These are phyloP conservation scores for Aspergillus ustus DNA, from an alignment of 2,329 filamentous ascomycete genomes.

Conservation along the genomic window DNA sequence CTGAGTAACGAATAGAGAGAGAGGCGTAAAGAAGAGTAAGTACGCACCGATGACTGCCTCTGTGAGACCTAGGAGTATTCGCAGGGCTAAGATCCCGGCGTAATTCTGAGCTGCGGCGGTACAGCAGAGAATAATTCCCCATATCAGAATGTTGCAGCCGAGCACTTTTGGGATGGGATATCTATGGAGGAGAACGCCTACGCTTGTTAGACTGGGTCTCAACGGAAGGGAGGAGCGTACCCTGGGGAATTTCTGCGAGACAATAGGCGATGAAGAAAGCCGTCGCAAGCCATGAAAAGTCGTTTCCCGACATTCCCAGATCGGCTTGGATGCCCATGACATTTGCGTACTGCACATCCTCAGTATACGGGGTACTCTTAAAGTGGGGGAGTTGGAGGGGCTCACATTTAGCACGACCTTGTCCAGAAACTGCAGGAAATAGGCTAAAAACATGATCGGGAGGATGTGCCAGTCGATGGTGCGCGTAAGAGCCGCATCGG, in stretches of 20 bases:
- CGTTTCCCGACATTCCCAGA: slow-evolving; percentile 60
- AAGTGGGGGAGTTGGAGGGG: background rate
- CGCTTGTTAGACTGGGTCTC: background rate
- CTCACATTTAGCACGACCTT: slow-evolving; percentile 65
- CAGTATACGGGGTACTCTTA: background rate
- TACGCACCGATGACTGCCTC: slow-evolving; percentile 45
- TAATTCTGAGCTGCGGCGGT: slow-evolving; percentile 54
- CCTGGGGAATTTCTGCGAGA: slow-evolving; percentile 64
- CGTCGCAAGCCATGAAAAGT: slow-evolving; percentile 67
- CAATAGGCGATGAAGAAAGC: slow-evolving; percentile 67
- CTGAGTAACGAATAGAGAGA: background rate
- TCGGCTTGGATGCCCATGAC: slow-evolving; percentile 67
- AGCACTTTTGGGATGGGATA: slow-evolving; percentile 67
- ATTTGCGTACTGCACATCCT: slow-evolving; percentile 59
- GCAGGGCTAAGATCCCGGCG: slow-evolving; percentile 59
- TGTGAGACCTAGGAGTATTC: slow-evolving; percentile 61
- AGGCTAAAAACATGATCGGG: slow-evolving; percentile 65
- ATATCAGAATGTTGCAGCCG: slow-evolving; percentile 61
- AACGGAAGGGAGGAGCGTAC: slow-evolving; percentile 37
- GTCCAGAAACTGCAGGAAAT: slow-evolving; percentile 66
- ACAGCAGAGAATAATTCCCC: slow-evolving; percentile 54
- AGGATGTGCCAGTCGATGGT: slow-evolving; percentile 64
- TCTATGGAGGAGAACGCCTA: slow-evolving; percentile 63
- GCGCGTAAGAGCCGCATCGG: slow-evolving; percentile 52
- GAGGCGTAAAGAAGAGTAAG: background rate